Percentiles rank a stretch among this genome's conserved stretches.
phyloP scores from a whole-genome alignment of 2,329 filamentous ascomycete genomes.

The Alternaria sp. region DNA sequence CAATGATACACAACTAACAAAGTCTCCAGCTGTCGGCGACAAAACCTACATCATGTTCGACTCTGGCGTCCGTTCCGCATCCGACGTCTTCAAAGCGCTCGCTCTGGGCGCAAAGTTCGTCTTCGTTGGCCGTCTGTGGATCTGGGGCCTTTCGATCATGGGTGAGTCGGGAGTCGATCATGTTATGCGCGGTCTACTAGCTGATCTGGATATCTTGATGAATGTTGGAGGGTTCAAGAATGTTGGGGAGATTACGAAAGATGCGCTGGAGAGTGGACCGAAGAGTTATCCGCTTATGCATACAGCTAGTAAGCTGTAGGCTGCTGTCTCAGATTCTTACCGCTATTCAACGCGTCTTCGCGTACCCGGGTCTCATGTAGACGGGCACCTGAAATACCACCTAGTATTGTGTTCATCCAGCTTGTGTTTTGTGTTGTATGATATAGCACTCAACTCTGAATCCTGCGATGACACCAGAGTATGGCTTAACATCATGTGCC shows the following conservation, averaged over 20 bases:
- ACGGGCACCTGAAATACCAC: neutral
- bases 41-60: slow-evolving; percentile 65
- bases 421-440: neutral
- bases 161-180: slow-evolving; percentile 67
- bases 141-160: slow-evolving; percentile 66
- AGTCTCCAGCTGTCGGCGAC: slow-evolving; percentile 53
- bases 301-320: slow-evolving; percentile 32
- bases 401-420: neutral
- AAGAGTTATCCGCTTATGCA: slow-evolving; percentile 33
- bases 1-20: neutral
- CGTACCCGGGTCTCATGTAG: neutral
- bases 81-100: slow-evolving; percentile 66
- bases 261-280: slow-evolving; percentile 33
- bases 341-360: neutral
- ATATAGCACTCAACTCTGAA: neutral
- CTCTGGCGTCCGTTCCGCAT: slow-evolving; percentile 62
- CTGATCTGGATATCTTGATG: slow-evolving; percentile 68
- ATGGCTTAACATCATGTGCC: neutral
- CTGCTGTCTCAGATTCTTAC: neutral
- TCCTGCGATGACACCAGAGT: accelerated
- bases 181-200: slow-evolving; percentile 66
- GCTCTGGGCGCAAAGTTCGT: slow-evolving; percentile 68
- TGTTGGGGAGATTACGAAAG: slow-evolving; percentile 59
- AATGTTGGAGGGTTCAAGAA: slow-evolving; percentile 63
- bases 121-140: slow-evolving; percentile 66